phyloP scores from a whole-genome alignment of 768 basidiomycete genomes.

The Rhodotorula graminis region DNA sequence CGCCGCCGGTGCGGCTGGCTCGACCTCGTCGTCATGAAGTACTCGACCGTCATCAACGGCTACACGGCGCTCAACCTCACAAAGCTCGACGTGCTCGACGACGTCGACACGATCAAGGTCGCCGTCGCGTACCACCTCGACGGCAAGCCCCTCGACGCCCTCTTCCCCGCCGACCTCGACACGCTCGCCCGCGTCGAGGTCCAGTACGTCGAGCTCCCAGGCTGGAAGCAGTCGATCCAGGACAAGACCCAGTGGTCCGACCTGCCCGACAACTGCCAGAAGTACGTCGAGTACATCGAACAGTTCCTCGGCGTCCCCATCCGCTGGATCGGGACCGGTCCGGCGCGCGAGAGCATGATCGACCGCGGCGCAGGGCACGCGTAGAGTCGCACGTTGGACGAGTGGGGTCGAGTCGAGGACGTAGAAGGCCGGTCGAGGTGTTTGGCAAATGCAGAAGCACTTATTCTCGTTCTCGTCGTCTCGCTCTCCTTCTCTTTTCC shows the following conservation, averaged over 20 bases:
- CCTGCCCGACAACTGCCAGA: slow-evolving; percentile 76
- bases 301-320: slow-evolving; percentile 64
- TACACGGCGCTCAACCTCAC: slow-evolving; percentile 91
- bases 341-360: slow-evolving; percentile 46
- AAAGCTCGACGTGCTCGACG: slow-evolving; percentile 88
- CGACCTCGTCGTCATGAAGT: slow-evolving; percentile 87
- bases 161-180: slow-evolving; percentile 77
- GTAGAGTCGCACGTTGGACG: neutral
- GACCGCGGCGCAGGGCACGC: neutral
- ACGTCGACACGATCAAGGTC: slow-evolving; percentile 78
- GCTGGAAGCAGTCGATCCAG: slow-evolving; percentile 80
- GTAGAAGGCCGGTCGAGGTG: too few species aligned
- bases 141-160: slow-evolving; percentile 70
- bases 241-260: slow-evolving; percentile 60
- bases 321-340: slow-evolving; percentile 91
- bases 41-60: slow-evolving; percentile 90
- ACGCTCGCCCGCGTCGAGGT: slow-evolving; percentile 73
- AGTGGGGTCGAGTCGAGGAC: too few species aligned
- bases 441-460: too few species aligned
- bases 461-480: too few species aligned
- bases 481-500: too few species aligned
- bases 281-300: slow-evolving; percentile 84
- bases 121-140: slow-evolving; percentile 73
- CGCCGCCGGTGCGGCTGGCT: slow-evolving; percentile 94
- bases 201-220: slow-evolving; percentile 78